phyloP scores from a whole-genome alignment of 2,329 filamentous ascomycete species.

The Aphanocladium album region DNA sequence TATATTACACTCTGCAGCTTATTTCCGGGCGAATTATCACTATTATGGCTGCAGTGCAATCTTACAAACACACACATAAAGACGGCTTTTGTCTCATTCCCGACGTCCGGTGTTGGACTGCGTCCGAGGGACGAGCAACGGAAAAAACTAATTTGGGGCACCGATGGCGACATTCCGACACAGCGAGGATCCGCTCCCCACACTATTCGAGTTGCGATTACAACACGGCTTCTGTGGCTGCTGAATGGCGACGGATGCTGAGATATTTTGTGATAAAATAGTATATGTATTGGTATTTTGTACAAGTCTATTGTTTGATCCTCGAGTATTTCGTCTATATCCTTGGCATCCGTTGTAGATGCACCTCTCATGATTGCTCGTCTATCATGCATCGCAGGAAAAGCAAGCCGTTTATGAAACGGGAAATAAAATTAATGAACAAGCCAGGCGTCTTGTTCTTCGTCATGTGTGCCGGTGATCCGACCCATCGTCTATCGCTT shows the following conservation, averaged over 20 bases:
- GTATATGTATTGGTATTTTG: not conserved
- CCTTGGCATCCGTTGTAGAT: not conserved
- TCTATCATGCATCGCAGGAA: not conserved
- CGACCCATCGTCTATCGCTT: not conserved
- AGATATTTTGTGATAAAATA: not conserved
- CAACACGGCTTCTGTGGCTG: not conserved
- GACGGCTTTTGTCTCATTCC: not conserved
- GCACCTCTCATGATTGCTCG: not conserved
- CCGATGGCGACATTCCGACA: slow-evolving; percentile 22
- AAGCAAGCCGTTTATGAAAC: not conserved
- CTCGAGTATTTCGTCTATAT: not conserved
- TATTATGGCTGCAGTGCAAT: not conserved
- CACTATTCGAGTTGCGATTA: not conserved
- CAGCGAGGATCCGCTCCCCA: slow-evolving; percentile 8
- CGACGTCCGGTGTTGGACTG: not conserved
- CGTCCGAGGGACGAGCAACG: not conserved
- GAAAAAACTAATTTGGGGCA: slow-evolving; percentile 12
- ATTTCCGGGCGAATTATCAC: not conserved
- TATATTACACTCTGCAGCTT: not conserved
- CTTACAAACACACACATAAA: not conserved
- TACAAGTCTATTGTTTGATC: not conserved
- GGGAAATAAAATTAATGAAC: not conserved
- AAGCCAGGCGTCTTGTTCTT: not conserved
- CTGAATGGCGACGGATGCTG: not conserved
- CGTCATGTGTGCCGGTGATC: too few relatives aligned